Percentiles rank a stretch among this genome's conserved stretches.
These are phyloP conservation scores for Penicillium oxalicum DNA, from an alignment of 2,329 filamentous ascomycete genomes.

Conservation along the genomic window DNA sequence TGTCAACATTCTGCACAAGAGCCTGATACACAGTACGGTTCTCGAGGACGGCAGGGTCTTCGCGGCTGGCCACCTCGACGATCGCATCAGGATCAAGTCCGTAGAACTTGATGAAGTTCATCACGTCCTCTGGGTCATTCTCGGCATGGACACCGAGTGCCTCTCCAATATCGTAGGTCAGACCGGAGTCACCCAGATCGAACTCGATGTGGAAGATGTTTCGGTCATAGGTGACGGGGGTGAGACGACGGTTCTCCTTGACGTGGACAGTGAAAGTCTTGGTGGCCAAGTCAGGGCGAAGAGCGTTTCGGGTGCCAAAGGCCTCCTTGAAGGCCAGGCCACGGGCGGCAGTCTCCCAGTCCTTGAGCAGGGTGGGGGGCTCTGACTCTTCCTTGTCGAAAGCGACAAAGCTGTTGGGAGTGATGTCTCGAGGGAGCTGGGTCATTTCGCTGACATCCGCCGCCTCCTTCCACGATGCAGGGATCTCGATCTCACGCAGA, in stretches of 20 bases:
- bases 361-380: conserved; percentile 58
- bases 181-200: conserved; percentile 81
- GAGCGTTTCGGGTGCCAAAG: conserved; percentile 64
- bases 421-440: conserved; percentile 58
- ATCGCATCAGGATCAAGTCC: conserved; percentile 74
- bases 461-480: conserved; percentile 71
- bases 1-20: conserved; percentile 85
- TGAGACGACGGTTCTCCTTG: conserved; percentile 91
- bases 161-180: conserved; percentile 96
- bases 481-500: conserved; percentile 67
- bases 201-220: conserved; percentile 99
- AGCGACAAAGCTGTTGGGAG: conserved; percentile 72
- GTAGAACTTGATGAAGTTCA: conserved; percentile 84
- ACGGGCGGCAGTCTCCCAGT: conserved; percentile 82
- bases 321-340: conserved; percentile 91
- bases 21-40: conserved; percentile 91
- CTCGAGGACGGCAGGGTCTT: conserved; percentile 67
- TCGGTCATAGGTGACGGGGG: conserved; percentile 80
- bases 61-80: conserved; percentile 84
- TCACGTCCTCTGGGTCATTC: conserved; percentile 74
- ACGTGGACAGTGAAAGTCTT: conserved; percentile 85
- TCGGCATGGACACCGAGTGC: conserved; percentile 94
- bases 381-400: conserved; percentile 74
- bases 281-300: conserved; percentile 79
- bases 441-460: conserved; percentile 42